Base-by-base conservation (phyloP, 768 basidiomycete genomes). In the Lyophyllum atratum region DNA sequence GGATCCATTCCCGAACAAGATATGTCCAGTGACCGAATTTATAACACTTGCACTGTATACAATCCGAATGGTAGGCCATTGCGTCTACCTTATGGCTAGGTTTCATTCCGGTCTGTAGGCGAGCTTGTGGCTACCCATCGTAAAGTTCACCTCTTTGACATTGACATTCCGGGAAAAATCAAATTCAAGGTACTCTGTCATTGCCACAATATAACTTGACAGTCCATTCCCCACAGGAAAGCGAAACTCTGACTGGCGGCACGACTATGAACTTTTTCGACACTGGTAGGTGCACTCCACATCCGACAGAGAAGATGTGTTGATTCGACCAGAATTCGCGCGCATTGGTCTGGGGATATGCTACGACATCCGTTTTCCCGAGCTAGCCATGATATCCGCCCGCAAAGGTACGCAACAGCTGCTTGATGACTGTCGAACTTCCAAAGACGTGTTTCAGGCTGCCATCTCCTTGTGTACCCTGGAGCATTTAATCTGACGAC, bases 141-240 rank as follows among this genome's bases (percentile, higher is more conserved):
- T 52, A 99, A 99, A 72, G 83, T 98, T 1, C 97, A 99, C 68
- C 77, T 99, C 4, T 99, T 98, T 72, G 96, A 99, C 69, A 98
- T 98, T 59, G 94, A 98, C 67, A 96, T 99, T 50, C 90, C 91
- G 0, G 93, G 93, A 15, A 88, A 92, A 68, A 94, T 96, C 69
- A 92, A 72, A 19, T 95, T 95, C 81, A 92, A 92, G 79, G 93
- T 87, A 54, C 42, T 19, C 33, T 42, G 26, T 42, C 47, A 26
- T 42, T n/a, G 11, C 39, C 44, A 17, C 22, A 12, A 21, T 12
- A 12, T 25, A 28, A 26, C 26, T 24, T 49, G 29, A 37, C 19
- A 53, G 51, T 61, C 62, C 40, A 43, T 50, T 33, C 14, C 12
- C 22, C 42, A 17, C 66, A 94, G 92, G 93, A 96, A 74, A 94